Percentiles rank a stretch among this genome's conserved stretches.
Evolutionary conservation across 2,329 filamentous ascomycete species (phyloP).

Genomic region (Penicillium sp.): DNA sequence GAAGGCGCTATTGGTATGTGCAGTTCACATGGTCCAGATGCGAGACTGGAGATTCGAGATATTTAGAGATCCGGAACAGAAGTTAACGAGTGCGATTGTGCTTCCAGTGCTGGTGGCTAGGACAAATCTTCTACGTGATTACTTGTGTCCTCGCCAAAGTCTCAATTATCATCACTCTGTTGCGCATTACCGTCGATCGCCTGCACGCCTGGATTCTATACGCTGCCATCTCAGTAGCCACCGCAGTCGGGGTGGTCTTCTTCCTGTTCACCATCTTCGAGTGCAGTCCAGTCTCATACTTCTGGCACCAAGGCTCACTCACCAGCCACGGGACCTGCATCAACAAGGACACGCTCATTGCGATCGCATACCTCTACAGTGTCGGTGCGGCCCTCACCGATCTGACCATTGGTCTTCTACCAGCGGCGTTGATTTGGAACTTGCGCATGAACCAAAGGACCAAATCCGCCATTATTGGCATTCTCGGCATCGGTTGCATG

Average conservation of each 20-base stretch:
- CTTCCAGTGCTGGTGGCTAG: constrained; percentile 51
- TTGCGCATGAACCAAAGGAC: constrained; percentile 56
- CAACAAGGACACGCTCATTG: constrained; percentile 49
- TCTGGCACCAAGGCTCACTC: constrained; percentile 45
- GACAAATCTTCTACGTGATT: constrained; percentile 54
- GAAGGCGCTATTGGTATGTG: constrained; percentile 28
- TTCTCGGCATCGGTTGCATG: constrained; percentile 59
- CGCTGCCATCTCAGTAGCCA: constrained; percentile 45
- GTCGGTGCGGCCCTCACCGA: constrained; percentile 50
- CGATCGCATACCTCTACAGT: constrained; percentile 55
- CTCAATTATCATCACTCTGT: constrained; percentile 54
- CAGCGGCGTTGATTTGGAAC: constrained; percentile 56
- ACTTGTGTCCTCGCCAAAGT: constrained; percentile 51
- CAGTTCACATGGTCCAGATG: not conserved
- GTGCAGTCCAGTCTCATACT: constrained; percentile 52
- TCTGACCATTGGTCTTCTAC: constrained; percentile 55
- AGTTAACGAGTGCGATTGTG: not conserved
- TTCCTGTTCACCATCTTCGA: constrained; percentile 55
- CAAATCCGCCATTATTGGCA: constrained; percentile 53
- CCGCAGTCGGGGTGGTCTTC: constrained; percentile 49
- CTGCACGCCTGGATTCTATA: constrained; percentile 52
- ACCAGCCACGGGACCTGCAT: constrained; percentile 44
- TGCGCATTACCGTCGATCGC: constrained; percentile 50
- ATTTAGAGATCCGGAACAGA: not conserved
- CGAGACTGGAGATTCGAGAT: not conserved